A percentile compares a stretch with the other conserved stretches of the same genome.
These are phyloP conservation scores for Amanita molliuscula DNA, from an alignment of 768 basidiomycete species.

Conservation along the genomic window DNA sequence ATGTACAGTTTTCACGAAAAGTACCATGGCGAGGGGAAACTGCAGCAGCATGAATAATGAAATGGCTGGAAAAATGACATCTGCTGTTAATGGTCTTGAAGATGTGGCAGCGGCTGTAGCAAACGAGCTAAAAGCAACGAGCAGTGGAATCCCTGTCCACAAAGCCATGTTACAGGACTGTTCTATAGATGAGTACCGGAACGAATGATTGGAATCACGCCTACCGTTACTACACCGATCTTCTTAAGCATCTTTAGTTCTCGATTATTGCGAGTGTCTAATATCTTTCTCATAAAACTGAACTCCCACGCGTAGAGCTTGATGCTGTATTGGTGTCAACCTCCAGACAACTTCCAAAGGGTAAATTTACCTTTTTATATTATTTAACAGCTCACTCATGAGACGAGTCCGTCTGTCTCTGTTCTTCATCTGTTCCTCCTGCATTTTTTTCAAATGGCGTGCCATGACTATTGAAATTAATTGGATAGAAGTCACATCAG, in stretches of 20 bases:
- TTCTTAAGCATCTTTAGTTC: conserved; percentile 76
- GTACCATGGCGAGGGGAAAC: conserved; percentile 78
- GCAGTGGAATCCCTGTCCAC: conserved; percentile 61
- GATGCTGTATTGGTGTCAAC: conserved; percentile 38
- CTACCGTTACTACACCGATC: conserved; percentile 67
- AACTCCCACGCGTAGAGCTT: conserved; percentile 95
- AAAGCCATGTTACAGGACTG: conserved; percentile 51
- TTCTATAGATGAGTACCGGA: not conserved
- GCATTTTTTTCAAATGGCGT: conserved; percentile 58
- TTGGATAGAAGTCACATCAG: not conserved
- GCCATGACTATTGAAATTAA: conserved; percentile 40
- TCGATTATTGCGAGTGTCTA: conserved; percentile 71
- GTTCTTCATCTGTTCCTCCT: conserved; percentile 89
- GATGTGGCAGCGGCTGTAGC: conserved; percentile 58
- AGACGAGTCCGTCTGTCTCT: conserved; percentile 73
- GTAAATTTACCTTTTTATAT: conserved; percentile 63
- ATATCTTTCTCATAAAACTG: conserved; percentile 71
- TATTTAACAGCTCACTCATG: conserved; percentile 90
- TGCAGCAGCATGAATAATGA: conserved; percentile 81
- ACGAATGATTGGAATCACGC: conserved; percentile 13
- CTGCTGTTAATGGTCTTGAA: conserved; percentile 67
- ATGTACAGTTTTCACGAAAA: conserved; percentile 10
- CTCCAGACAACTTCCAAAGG: not conserved
- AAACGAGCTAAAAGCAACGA: conserved; percentile 80
- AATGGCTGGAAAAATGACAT: conserved; percentile 94